Percentiles rank a stretch among this genome's conserved stretches.
These are phyloP conservation scores for Candida namnaoensis DNA, from an alignment of 805 yeast genomes.

Conservation along the genomic window DNA sequence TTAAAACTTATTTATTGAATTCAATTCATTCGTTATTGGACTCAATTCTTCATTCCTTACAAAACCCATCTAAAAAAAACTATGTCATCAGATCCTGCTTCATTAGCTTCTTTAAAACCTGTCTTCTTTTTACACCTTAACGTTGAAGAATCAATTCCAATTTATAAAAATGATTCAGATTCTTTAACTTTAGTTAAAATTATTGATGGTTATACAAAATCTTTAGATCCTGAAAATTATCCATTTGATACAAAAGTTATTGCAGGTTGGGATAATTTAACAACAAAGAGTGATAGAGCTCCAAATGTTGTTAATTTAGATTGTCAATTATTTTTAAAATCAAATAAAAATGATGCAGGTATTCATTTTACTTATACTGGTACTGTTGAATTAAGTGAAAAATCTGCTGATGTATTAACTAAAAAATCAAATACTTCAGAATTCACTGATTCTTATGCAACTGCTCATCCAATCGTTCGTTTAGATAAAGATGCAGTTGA, in stretches of 20 bases:
- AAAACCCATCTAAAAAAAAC: too few species aligned
- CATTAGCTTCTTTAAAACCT: slow-evolving; percentile 17
- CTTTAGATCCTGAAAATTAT: slow-evolving; percentile 23
- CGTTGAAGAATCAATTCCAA: slow-evolving; percentile 22
- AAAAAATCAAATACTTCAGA: slow-evolving; percentile 22
- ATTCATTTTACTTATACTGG: slow-evolving; percentile 40
- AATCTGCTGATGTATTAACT: slow-evolving; percentile 25
- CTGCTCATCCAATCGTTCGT: slow-evolving; percentile 35
- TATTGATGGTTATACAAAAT: slow-evolving; percentile 25
- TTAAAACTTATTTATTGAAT: too few species aligned
- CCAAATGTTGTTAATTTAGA: slow-evolving; percentile 28
- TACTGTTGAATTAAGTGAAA: slow-evolving; percentile 29
- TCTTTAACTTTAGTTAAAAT: slow-evolving; percentile 22
- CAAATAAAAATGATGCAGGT: slow-evolving; percentile 26
- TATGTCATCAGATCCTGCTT: too few species aligned
- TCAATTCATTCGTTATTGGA: too few species aligned
- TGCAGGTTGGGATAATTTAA: slow-evolving; percentile 42
- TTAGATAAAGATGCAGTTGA: slow-evolving; percentile 33
- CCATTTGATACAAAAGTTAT: slow-evolving; percentile 29
- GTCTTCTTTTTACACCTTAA: slow-evolving; percentile 27
- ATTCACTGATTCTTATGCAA: slow-evolving; percentile 40
- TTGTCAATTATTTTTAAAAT: slow-evolving; percentile 39
- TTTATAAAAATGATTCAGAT: slow-evolving; percentile 18
- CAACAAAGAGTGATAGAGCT: slow-evolving; percentile 20
- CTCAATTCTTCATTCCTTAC: too few species aligned